These are phyloP conservation scores for Pichia sp. DNA, from an alignment of 1,139 yeast species.

Conservation along the genomic window DNA sequence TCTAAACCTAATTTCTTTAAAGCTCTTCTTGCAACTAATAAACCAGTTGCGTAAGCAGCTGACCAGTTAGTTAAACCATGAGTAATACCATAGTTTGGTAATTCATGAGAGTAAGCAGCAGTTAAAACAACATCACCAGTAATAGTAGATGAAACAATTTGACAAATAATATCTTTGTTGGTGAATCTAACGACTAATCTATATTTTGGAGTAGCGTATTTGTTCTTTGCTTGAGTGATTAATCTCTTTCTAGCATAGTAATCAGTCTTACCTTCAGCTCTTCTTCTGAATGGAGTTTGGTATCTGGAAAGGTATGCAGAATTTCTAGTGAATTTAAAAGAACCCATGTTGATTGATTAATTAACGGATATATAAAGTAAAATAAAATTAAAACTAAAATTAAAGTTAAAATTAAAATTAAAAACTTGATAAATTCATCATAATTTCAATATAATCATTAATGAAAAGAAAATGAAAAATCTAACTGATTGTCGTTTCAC, in stretches of 20 bases:
- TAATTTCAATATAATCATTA: too few relatives aligned
- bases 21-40: slow-evolving; percentile 98
- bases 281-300: slow-evolving; percentile 99
- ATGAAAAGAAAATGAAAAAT: too few relatives aligned
- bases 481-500: too few relatives aligned
- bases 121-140: slow-evolving; percentile 95
- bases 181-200: slow-evolving; percentile 99
- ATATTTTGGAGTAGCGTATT: slow-evolving; percentile 99
- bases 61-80: slow-evolving; percentile 99
- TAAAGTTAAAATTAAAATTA: too few relatives aligned
- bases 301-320: slow-evolving; percentile 98
- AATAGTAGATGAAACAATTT: slow-evolving; percentile 92
- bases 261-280: slow-evolving; percentile 99
- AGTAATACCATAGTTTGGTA: slow-evolving; percentile 95
- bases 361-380: not conserved
- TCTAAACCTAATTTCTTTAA: slow-evolving; percentile 97
- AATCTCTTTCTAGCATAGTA: slow-evolving; percentile 99
- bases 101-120: slow-evolving; percentile 98
- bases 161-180: slow-evolving; percentile 99
- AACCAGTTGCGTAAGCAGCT: slow-evolving; percentile 99
- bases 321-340: slow-evolving; percentile 47
- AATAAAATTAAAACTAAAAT: not conserved
- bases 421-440: too few relatives aligned
- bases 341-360: slow-evolving; percentile 39
- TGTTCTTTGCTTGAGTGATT: slow-evolving; percentile 99